These are phyloP conservation scores for Hymenoscyphus albidus DNA, from an alignment of 2,329 filamentous ascomycete genomes.

Conservation along the genomic window DNA sequence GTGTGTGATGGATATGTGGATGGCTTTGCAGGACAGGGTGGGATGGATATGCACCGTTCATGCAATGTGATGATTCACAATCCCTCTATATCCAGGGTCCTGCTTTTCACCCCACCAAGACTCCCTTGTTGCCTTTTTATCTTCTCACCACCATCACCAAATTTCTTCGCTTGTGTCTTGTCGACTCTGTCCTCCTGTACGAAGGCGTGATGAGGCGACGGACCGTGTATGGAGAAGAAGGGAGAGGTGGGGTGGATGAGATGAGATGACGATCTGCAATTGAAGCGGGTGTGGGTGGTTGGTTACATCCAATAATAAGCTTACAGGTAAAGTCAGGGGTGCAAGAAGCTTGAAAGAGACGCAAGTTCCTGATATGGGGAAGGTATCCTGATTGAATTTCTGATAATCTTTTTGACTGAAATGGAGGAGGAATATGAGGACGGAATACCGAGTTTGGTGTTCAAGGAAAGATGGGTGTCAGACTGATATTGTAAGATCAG, in stretches of 20 bases:
- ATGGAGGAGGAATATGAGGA: background rate
- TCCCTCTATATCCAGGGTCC: background rate
- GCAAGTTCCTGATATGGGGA: background rate
- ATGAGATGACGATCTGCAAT: background rate
- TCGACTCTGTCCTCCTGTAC: too few species aligned
- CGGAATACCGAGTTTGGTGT: background rate
- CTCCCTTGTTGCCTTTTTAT: too few species aligned
- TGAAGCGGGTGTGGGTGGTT: background rate
- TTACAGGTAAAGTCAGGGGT: background rate
- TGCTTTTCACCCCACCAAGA: background rate
- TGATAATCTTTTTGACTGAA: background rate
- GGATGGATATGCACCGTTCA: background rate
- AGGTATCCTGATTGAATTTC: background rate
- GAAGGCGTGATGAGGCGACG: too few species aligned
- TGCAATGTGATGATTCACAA: background rate
- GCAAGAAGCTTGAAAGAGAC: background rate
- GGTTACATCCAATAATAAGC: conserved; percentile 3
- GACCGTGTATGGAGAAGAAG: too few species aligned
- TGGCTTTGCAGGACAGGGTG: background rate
- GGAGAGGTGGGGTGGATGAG: background rate
- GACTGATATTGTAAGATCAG: too few species aligned
- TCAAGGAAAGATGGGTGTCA: too few species aligned
- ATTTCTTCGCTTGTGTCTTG: too few species aligned
- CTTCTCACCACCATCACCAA: too few species aligned
- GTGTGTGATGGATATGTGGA: too few species aligned